Base-by-base conservation (phyloP, 148 eudicot genomes). In the Talinum fruticosum region DNA sequence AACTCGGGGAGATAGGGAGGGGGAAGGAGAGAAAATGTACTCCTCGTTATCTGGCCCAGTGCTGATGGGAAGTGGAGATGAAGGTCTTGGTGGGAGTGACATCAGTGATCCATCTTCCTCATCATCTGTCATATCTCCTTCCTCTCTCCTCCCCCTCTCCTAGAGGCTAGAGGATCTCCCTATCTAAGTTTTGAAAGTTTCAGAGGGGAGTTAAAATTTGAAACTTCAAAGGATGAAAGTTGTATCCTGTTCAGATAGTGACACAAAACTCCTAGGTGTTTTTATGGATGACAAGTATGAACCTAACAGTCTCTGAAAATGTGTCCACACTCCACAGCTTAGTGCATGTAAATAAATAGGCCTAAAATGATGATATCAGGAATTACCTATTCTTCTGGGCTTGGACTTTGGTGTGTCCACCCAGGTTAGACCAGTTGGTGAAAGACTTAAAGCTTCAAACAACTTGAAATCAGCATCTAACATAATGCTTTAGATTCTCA, bases 31-130 rank as follows among this genome's bases (percentile, higher is more conserved):
- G 76, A 82, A 62, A 2, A 68, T 29, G 71, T 82, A 78, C 33
- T 74, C 70, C 76, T 78, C 76, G 45, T 78, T 36, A 75, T 51
- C 82, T 0, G 81, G 84, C 76, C 84, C 79, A 28, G 61, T 82
- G 79, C 84, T 78, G 67, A 78, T 28, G 35, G 84, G 84, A 74
- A 78, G 75, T 41, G 81, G 75, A 8, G 78, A 73, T 6, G 80
- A 62, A 65, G 74, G 5, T 1, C 33, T 44, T 41, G 69, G 44
- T 32, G 66, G 49, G 29, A 34, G 21, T 49, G 73, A 35, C 6
- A 72, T 8, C 65, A 73, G 1, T 34, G 64, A 72, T 29, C 69
- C 47, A 33, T 34, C 53, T 36, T 37, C 81, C 12, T 78, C 68
- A 66, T 69, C 82, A 74, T 64, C 66, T 23, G 64, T 78, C 84